phyloP scores from a whole-genome alignment of 75 land plant species.

The Chamaecyparis obtusa region DNA sequence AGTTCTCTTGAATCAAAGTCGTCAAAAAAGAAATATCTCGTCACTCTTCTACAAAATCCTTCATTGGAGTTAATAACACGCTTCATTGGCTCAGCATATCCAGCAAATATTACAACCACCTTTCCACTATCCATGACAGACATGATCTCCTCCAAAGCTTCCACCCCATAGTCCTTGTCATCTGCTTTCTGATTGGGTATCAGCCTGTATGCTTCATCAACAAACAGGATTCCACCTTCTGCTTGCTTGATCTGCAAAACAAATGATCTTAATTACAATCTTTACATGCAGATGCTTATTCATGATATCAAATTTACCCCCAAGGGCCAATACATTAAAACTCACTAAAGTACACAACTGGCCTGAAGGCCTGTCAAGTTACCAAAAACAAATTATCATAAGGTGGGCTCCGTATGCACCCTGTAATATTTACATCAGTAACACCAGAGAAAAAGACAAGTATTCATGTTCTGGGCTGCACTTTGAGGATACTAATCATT shows the following conservation, averaged over 20 bases:
- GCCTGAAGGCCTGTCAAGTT: not conserved
- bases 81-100: conserved; percentile 91
- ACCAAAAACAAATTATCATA: not conserved
- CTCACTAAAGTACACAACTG: not conserved
- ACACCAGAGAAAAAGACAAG: not conserved
- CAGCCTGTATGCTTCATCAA: conserved; percentile 84
- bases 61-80: conserved; percentile 72
- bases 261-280: not conserved
- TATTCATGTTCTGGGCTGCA: not conserved
- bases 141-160: conserved; percentile 97
- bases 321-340: not conserved
- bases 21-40: conserved; percentile 66
- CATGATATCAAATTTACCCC: not conserved
- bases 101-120: conserved; percentile 92
- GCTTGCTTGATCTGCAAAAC: conserved; percentile 70
- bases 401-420: not conserved
- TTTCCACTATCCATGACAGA: conserved; percentile 77
- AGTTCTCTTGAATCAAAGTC: conserved; percentile 63
- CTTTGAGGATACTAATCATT: not conserved
- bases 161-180: conserved; percentile 89
- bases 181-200: conserved; percentile 79
- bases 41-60: conserved; percentile 79
- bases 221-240: conserved; percentile 85
- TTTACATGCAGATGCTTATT: not conserved
- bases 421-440: not conserved